Base-by-base conservation (phyloP, 306 rosid species). In the Rubus parviflorus region DNA sequence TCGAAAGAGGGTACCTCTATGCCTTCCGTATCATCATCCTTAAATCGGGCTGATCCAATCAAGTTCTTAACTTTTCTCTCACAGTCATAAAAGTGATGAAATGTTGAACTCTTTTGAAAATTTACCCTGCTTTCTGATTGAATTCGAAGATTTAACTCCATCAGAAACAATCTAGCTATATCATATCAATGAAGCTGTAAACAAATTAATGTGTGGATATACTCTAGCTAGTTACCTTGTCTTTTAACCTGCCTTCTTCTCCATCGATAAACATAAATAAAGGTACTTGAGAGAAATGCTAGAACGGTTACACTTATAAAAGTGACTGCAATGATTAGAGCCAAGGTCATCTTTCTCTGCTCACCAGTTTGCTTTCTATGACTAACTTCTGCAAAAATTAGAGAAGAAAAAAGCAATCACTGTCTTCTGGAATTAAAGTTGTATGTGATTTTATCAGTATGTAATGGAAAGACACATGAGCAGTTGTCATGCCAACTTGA, bases 1-100 rank as follows among this genome's bases (percentile, higher is more conserved):
- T 88, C 90, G 58, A 89, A 91, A 77, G 80, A 84, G 2, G 94
- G 94, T 70, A 89, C 85, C 65, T 91, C 92, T 37, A 89, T 75
- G 74, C 89, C 88, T 16, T 88, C 84, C 54, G 84, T 82, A 81
- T 89, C 85, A 22, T 87, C 87, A 37, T 85, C 94, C 76, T 85
- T 83, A 79, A 84, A 80, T 53, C 87, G 70, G 58, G 85, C 85
- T 10, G 94, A 85, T 76, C 83, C 91, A 58, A 89, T 89, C 40
- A 89, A 60, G 80, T 87, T 92, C 70, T 77, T 67, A 30, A 80
- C 75, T 19, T 73, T 74, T 47, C 80, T 76, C 49, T 73, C 86
- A 40, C 83, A 79, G 62, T 85, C 91, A 68, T 83, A 85, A 65
- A 83, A 68, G 52, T 81, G 87, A 75, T 81, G 85, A 76, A 88